A percentile compares a stretch with the other conserved stretches of the same genome.
Conservation (phyloP, 257 asterid genomes). For the Solanum gandarillasii region DNA sequence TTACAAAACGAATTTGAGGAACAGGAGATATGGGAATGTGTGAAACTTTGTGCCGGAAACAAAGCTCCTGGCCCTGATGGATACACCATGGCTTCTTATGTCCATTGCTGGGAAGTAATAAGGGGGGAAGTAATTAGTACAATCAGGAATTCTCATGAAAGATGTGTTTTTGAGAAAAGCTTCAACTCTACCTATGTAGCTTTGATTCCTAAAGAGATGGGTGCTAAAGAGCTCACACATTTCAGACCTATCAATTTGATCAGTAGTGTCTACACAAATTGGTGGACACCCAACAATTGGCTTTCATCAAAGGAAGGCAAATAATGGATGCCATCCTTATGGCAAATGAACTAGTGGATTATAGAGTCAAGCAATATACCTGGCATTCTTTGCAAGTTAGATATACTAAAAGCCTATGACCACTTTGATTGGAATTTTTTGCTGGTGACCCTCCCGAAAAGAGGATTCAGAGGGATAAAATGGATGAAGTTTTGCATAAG, state of each 20-base stretch:
- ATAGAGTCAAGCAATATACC: background rate
- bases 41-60: background rate
- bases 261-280: background rate
- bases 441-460: too few species aligned
- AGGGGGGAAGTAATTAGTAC: background rate
- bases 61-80: background rate
- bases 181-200: background rate
- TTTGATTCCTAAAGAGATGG: background rate
- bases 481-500: too few species aligned
- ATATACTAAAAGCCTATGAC: too few species aligned
- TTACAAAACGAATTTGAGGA: background rate
- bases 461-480: too few species aligned
- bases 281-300: background rate
- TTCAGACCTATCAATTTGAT: background rate
- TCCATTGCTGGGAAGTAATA: background rate
- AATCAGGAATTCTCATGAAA: background rate
- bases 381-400: too few species aligned
- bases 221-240: background rate
- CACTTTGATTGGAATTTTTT: too few species aligned
- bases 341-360: background rate
- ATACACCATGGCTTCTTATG: background rate
- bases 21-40: background rate
- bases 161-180: background rate
- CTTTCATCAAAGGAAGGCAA: background rate
- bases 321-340: background rate